Percentiles rank a stretch among this genome's conserved stretches.
These are phyloP conservation scores for Hypoxylon sp. DNA, from an alignment of 2,329 filamentous ascomycete species.

Conservation along the genomic window DNA sequence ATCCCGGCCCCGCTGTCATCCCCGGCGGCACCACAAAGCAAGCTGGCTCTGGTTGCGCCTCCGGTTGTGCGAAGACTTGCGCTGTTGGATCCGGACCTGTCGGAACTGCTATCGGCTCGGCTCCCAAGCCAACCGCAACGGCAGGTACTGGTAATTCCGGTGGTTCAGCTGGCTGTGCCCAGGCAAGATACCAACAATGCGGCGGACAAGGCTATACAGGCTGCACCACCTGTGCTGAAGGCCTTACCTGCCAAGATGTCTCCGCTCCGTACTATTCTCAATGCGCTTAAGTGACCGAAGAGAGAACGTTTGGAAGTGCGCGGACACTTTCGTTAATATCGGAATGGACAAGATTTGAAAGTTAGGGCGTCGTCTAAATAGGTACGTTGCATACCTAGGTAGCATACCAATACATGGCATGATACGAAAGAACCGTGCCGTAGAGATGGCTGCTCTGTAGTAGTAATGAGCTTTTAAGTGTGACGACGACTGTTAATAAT, in stretches of 20 bases:
- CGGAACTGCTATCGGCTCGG: slow-evolving; percentile 48
- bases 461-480: neutral
- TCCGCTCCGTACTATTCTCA: slow-evolving; percentile 60
- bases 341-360: neutral
- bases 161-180: slow-evolving; percentile 52
- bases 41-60: slow-evolving; percentile 58
- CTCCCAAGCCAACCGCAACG: slow-evolving; percentile 41
- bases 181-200: slow-evolving; percentile 58
- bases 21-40: slow-evolving; percentile 59
- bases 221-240: slow-evolving; percentile 58
- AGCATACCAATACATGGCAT: slow-evolving; percentile 9
- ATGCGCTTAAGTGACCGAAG: slow-evolving; percentile 49
- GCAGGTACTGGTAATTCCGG: slow-evolving; percentile 38
- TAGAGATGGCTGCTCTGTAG: neutral
- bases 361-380: neutral
- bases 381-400: neutral
- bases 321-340: neutral
- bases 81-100: slow-evolving; percentile 54
- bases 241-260: slow-evolving; percentile 56
- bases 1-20: slow-evolving; percentile 62
- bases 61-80: slow-evolving; percentile 60
- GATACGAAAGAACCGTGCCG: neutral
- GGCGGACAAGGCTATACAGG: slow-evolving; percentile 60
- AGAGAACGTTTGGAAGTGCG: neutral
- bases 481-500: neutral